Evolutionary conservation across 2,329 filamentous ascomycete species (phyloP), one percentile per base, ranked within the genome.

Genomic region (Sclerotinia trifoliorum): DNA sequence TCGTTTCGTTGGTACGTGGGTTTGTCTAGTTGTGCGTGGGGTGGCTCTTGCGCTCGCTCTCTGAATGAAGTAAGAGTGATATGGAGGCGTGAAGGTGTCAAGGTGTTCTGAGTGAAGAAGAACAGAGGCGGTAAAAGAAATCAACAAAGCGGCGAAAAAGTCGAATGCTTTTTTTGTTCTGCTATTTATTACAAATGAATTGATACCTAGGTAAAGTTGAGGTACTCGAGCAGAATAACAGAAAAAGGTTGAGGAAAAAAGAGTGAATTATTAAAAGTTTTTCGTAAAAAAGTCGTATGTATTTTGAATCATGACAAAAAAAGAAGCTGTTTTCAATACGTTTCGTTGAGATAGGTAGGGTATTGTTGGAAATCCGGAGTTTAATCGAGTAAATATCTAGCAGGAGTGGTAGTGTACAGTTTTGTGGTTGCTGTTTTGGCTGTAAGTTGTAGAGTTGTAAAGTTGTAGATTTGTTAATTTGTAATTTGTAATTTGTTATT

Each of bases 151-250:
- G 19, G 26, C 52, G 68, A 51, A 69, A 71, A 73, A 76, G 77
- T 71, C 42, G 70, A 72, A 73, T 32, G 52, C 66, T 73, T 71
- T 72, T 72, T 72, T 71, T 7, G 4, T 29, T 64, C 48, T 54
- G 56, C 15, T 46, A 8, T 60, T n/a, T 46, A 8, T 60, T 21
- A 46, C 24, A 29, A 58, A 46, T 58, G 8, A 21, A 46, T 29
- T 44, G 35, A 39, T 39, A 13, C 19, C 56, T 13, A 58, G 21
- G 39, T 21, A 5, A 17, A 21, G n/a, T 26, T 2, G n/a, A 48
- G 13, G 54, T 46, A 61, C 19, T 21, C 17, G 7, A 32, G 19
- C n/a, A 32, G n/a, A 29, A 5, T 8, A 29, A 60, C 42, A 24
- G 26, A 61, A 24, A 32, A 49, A 26, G 2, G 19, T 19, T 6